These are phyloP conservation scores for Euphorbia celastroides DNA, from an alignment of 441 rosid species.

Conservation along the genomic window DNA sequence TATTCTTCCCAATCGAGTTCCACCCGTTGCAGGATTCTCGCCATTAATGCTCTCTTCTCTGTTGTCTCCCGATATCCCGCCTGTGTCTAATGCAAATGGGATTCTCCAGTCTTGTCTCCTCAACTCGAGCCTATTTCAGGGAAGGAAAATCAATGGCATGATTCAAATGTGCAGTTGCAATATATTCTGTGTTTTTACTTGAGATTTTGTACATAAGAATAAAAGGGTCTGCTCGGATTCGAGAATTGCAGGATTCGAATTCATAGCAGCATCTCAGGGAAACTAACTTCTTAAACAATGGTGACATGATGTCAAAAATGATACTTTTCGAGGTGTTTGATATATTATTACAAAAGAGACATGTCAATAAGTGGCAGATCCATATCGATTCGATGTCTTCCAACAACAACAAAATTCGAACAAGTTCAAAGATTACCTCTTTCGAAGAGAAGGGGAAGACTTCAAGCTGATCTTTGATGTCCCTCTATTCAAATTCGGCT, in stretches of 20 bases:
- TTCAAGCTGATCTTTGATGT: conserved; percentile 29
- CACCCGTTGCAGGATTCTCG: conserved; percentile 51
- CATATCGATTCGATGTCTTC: background rate
- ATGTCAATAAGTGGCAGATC: background rate
- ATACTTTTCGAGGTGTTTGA: background rate
- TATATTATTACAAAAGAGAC: background rate
- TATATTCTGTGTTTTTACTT: background rate
- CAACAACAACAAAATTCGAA: background rate
- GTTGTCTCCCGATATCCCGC: conserved; percentile 58
- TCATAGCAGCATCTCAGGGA: background rate
- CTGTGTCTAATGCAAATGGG: conserved; percentile 74
- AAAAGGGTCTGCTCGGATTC: too few relatives aligned
- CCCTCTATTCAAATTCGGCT: conserved; percentile 28
- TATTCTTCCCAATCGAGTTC: conserved; percentile 85
- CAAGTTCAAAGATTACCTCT: conserved; percentile 27
- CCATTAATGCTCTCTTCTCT: conserved; percentile 45
- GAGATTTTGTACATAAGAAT: too few relatives aligned
- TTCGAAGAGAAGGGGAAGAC: conserved; percentile 24
- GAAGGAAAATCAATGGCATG: conserved; percentile 11
- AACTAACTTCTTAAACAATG: background rate
- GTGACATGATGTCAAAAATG: background rate
- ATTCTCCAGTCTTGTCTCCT: conserved; percentile 44
- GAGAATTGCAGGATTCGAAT: too few relatives aligned
- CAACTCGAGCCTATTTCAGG: conserved; percentile 31
- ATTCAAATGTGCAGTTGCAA: too few relatives aligned